Percentiles rank a stretch among this genome's conserved stretches.
phyloP scores from a whole-genome alignment of 768 basidiomycete genomes.

The Suillus clintonianus region DNA sequence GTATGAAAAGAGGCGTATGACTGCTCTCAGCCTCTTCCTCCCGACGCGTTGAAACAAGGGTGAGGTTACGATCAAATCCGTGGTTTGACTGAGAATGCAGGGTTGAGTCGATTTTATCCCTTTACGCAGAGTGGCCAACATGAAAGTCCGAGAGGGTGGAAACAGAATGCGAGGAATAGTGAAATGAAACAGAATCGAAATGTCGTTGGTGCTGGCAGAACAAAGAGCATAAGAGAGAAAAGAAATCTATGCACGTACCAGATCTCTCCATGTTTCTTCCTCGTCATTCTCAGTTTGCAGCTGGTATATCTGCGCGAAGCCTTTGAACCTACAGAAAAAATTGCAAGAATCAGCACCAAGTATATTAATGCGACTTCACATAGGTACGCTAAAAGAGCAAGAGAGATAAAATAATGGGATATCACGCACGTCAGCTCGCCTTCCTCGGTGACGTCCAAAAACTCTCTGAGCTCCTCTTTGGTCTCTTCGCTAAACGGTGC shows the following conservation, averaged over 20 bases:
- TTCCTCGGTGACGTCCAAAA: conserved; percentile 72
- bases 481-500: conserved; percentile 74
- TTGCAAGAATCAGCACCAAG: neutral
- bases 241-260: conserved; percentile 45
- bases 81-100: conserved; percentile 55
- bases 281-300: conserved; percentile 85
- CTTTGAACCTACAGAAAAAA: conserved; percentile 56
- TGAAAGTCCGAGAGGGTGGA: conserved; percentile 3
- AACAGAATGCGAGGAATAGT: neutral
- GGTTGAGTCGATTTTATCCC: conserved; percentile 9
- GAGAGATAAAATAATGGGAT: neutral
- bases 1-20: neutral
- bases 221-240: neutral
- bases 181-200: neutral
- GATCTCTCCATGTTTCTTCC: conserved; percentile 82
- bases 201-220: neutral
- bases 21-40: conserved; percentile 45
- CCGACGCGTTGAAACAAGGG: conserved; percentile 56
- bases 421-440: conserved; percentile 69
- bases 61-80: conserved; percentile 71
- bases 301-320: conserved; percentile 82
- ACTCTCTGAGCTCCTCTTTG: conserved; percentile 75
- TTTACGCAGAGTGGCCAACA: conserved; percentile 4
- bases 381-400: conserved; percentile 1
- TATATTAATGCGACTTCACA: neutral